A percentile compares a stretch with the other conserved stretches of the same genome.
These are phyloP conservation scores for Calonectria pauciramosa DNA, from an alignment of 2,329 filamentous ascomycete species.

Conservation along the genomic window DNA sequence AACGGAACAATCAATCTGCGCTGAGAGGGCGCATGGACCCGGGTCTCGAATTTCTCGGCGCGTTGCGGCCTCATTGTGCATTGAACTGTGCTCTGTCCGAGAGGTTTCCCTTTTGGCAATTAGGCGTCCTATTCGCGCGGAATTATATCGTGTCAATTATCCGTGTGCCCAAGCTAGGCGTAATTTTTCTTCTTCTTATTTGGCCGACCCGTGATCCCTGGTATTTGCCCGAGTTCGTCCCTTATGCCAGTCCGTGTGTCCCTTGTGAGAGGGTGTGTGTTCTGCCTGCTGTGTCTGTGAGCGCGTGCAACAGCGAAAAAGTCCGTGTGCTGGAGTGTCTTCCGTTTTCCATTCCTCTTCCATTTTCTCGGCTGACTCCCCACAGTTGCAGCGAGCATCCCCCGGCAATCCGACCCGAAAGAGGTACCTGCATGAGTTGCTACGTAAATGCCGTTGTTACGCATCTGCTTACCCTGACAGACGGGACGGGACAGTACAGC, in stretches of 20 bases:
- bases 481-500: background rate
- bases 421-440: conserved; percentile 31
- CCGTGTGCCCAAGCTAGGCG: background rate
- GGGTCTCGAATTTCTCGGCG: conserved; percentile 12
- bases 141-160: conserved; percentile 2
- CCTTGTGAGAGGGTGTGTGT: conserved; percentile 8
- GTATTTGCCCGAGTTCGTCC: conserved; percentile 10
- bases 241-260: background rate
- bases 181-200: background rate
- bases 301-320: background rate
- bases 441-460: conserved; percentile 25
- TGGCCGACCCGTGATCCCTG: background rate
- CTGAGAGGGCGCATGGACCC: conserved; percentile 3
- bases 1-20: conserved; percentile 8
- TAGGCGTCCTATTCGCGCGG: background rate
- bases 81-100: background rate
- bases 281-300: background rate
- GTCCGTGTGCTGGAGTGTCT: background rate
- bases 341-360: conserved; percentile 10
- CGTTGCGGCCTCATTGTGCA: conserved; percentile 13
- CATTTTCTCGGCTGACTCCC: conserved; percentile 23
- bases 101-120: background rate
- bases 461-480: conserved; percentile 11
- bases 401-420: conserved; percentile 16
- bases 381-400: conserved; percentile 11